Evolutionary conservation across 495 filamentous ascomycete genomes (phyloP), one percentile per base, ranked within the genome.

Genomic region (Chlorociboria aeruginascens): DNA sequence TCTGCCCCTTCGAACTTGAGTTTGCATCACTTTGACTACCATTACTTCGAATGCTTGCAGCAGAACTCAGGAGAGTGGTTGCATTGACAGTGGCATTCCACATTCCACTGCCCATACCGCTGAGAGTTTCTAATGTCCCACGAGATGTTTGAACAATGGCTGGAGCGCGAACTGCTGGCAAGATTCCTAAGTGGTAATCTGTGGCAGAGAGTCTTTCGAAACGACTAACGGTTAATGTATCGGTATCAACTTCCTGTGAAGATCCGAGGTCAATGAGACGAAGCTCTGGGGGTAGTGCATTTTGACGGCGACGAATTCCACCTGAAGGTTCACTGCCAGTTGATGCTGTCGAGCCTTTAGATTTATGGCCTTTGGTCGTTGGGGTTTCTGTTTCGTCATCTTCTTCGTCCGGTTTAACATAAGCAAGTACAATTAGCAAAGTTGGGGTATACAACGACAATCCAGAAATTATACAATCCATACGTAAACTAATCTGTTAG

Each of bases 401-500:
- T 35, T 66, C 54, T 0, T 76, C 78, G 9, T 79, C 78, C 10
- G 75, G 70, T 48, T 82, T 83, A 48, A 89, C 77, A 62, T 90
- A 92, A 59, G 88, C 88, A 70, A 98, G 83, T 56, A 96, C 78
- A 51, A 93, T 74, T 64, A 98, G 72, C 44, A 94, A 71, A 56
- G 78, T 89, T 56, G 89, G 89, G 62, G 85, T 94, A 81, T 96
- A 97, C 67, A 98, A 73, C 52, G 92, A 89, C 61, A 98, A 83
- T 61, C 93, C 92, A 63, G 90, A 94, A 72, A 98, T 84, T 53
- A 90, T 86, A 68, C 93, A 96, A 69, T 97, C 92, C 55, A 89
- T 89, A 56, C 85, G 83, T 66, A 97, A 75, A 69, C 87, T 94
- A 50, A 7, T 33, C 0, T 40, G 59, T 70, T 50, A 72, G 63